Evolutionary conservation across 768 basidiomycete species (phyloP).

Genomic region (Kwoniella mangroviensis): DNA sequence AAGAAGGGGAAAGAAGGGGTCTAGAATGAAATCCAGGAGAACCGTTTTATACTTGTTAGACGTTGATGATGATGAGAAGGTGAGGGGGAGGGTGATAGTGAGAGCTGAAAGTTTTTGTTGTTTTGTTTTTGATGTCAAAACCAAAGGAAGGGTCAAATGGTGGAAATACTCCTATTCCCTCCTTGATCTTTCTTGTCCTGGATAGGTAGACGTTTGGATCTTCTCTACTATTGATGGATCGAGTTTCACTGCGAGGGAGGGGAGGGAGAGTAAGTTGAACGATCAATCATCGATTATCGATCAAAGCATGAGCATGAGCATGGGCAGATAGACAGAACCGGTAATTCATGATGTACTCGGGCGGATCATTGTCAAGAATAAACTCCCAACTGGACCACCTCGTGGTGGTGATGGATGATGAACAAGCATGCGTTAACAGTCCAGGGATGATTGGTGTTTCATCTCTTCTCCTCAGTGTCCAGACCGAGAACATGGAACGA

Average conservation of each 20-base stretch:
- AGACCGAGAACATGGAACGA: background rate
- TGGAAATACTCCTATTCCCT: background rate
- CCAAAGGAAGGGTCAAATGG: background rate
- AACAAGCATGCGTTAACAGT: background rate
- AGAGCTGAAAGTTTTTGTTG: background rate
- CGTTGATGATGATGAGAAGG: background rate
- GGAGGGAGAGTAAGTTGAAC: background rate
- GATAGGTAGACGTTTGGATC: background rate
- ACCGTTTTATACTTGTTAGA: background rate
- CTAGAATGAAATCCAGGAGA: background rate
- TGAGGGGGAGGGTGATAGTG: background rate
- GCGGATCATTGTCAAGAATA: conserved; percentile 1
- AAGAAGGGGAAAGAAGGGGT: conserved; percentile 2
- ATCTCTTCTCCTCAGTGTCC: background rate
- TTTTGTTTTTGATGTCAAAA: background rate
- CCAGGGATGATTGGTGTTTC: background rate
- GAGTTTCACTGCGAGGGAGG: background rate
- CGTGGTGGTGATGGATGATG: background rate
- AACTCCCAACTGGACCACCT: background rate
- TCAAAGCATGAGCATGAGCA: background rate
- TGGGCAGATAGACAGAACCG: background rate
- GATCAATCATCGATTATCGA: background rate
- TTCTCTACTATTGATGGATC: background rate
- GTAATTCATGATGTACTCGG: background rate
- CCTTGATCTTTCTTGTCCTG: too few relatives aligned